Evolutionary conservation across 345 rosid species (phyloP).

Genomic region (Citrus cavaleriei): DNA sequence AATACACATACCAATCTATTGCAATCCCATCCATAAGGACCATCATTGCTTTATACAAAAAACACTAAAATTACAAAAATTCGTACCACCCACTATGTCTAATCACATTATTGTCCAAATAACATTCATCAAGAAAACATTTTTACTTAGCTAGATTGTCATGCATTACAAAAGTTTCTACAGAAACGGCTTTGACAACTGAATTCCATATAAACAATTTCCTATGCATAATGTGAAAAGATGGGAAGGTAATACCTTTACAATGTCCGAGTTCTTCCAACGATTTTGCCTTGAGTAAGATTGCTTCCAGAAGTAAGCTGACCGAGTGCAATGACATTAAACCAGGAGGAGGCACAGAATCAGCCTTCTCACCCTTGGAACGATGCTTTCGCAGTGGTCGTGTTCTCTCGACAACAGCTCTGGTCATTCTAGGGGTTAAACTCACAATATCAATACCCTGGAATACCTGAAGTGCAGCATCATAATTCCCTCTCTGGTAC

Average conservation of each 20-base stretch:
- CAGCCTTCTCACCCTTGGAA: conserved; percentile 34
- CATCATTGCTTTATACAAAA: not conserved
- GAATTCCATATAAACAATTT: not conserved
- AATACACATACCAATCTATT: not conserved
- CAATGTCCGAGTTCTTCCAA: conserved; percentile 60
- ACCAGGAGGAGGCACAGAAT: conserved; percentile 35
- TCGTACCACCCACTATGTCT: not conserved
- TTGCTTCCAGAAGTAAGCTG: conserved; percentile 84
- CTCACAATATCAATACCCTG: conserved; percentile 75
- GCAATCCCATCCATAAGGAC: not conserved
- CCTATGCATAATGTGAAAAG: not conserved
- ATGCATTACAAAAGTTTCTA: not conserved
- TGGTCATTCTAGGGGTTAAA: conserved; percentile 64
- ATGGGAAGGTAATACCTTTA: conserved; percentile 40
- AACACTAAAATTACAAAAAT: not conserved
- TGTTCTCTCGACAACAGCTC: conserved; percentile 61
- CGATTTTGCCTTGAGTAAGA: conserved; percentile 86
- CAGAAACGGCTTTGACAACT: not conserved
- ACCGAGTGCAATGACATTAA: conserved; percentile 90
- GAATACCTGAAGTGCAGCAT: conserved; percentile 94
- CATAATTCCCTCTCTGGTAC: conserved; percentile 85
- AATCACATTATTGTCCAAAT: not conserved
- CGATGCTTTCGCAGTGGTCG: conserved; percentile 52
- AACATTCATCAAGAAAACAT: not conserved
- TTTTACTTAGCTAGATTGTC: not conserved